Percentiles rank a stretch among this genome's conserved stretches.
phyloP scores from a whole-genome alignment of 2,329 filamentous ascomycete species.

The Aaosphaeria pasadenensis region DNA sequence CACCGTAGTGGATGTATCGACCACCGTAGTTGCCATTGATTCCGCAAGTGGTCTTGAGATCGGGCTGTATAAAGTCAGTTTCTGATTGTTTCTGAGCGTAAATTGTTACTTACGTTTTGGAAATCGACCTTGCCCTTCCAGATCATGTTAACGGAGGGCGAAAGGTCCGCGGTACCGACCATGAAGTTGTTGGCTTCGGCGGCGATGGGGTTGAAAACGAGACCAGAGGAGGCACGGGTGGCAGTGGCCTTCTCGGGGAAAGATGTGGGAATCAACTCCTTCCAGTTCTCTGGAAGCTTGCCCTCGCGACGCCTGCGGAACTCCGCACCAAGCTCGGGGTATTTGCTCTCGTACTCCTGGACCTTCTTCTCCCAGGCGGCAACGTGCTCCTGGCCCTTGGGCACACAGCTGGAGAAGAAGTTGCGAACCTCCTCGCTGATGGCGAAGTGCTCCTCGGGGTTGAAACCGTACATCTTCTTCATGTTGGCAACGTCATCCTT shows the following conservation, averaged over 20 bases:
- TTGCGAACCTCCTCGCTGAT: conserved; percentile 46
- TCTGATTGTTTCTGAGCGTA: not conserved
- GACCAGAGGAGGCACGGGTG: conserved; percentile 50
- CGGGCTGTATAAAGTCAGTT: conserved; percentile 20
- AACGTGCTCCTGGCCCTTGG: conserved; percentile 47
- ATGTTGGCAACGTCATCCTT: conserved; percentile 53
- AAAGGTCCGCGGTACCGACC: conserved; percentile 62
- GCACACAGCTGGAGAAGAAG: conserved; percentile 52
- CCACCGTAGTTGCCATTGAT: conserved; percentile 56
- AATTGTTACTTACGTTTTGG: conserved; percentile 42
- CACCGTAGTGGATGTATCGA: conserved; percentile 47
- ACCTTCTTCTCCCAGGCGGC: conserved; percentile 50
- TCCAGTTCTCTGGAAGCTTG: conserved; percentile 49
- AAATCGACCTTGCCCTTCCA: conserved; percentile 53
- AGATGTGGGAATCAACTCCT: conserved; percentile 48
- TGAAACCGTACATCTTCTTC: conserved; percentile 51
- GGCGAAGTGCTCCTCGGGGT: conserved; percentile 48
- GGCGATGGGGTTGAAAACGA: conserved; percentile 54
- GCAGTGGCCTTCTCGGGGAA: conserved; percentile 50
- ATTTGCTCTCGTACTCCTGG: conserved; percentile 40
- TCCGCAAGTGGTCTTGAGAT: conserved; percentile 39
- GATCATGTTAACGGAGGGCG: conserved; percentile 52
- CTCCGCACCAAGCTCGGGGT: conserved; percentile 51
- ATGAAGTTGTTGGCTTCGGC: conserved; percentile 93
- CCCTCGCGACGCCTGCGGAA: conserved; percentile 50